These are phyloP conservation scores for Boletus sp. DNA, from an alignment of 1,284 basidiomycete genomes.

Conservation along the genomic window DNA sequence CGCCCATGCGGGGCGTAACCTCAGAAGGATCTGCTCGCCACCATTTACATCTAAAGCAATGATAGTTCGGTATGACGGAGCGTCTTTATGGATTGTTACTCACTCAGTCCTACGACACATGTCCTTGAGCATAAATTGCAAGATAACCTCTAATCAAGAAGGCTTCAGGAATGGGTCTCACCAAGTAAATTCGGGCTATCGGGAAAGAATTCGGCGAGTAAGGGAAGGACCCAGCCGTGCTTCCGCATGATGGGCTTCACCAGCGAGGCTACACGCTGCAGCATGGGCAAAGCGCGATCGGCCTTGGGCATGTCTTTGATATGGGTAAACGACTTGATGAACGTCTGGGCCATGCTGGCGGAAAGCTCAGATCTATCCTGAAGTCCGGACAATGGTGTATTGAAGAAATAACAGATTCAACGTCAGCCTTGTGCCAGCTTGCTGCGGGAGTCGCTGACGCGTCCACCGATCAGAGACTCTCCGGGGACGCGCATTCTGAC, in stretches of 20 bases:
- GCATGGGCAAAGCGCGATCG: slow-evolving; percentile 62
- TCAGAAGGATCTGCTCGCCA: slow-evolving; percentile 80
- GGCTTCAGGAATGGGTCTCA: slow-evolving; percentile 43
- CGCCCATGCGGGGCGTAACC: slow-evolving; percentile 72
- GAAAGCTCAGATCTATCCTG: background rate
- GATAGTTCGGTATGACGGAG: slow-evolving; percentile 1
- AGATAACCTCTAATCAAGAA: background rate
- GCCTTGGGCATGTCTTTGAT: slow-evolving; percentile 64
- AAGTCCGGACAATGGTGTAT: background rate
- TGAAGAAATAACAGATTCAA: background rate
- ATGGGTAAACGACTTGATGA: slow-evolving; percentile 67
- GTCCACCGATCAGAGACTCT: background rate
- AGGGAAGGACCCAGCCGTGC: slow-evolving; percentile 79
- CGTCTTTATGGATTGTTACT: slow-evolving; percentile 15
- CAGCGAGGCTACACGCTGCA: slow-evolving; percentile 76
- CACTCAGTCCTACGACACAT: slow-evolving; percentile 37
- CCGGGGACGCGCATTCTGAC: slow-evolving; percentile 14
- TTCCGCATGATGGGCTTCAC: slow-evolving; percentile 92
- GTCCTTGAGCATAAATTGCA: slow-evolving; percentile 13
- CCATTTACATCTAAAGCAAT: slow-evolving; percentile 65
- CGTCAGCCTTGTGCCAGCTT: background rate
- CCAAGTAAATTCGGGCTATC: slow-evolving; percentile 74
- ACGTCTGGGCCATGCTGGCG: slow-evolving; percentile 48
- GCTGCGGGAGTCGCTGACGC: slow-evolving; percentile 17
- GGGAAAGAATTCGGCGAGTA: slow-evolving; percentile 86